Conservation (phyloP, 106 monocot genomes). For the Acorus gramineus region DNA sequence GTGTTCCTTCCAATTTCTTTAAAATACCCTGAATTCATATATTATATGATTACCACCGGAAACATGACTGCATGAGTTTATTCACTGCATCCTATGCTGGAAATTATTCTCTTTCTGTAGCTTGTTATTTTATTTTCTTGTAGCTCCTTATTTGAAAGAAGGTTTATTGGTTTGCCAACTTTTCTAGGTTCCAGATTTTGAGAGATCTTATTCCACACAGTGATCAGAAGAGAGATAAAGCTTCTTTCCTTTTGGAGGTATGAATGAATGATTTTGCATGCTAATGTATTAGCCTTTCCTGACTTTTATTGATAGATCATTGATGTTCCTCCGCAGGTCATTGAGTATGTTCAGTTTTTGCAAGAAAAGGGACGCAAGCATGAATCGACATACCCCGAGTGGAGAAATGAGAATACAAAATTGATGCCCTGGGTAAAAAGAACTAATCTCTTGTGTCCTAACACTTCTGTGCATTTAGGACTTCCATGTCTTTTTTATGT, state of each 20-base stretch:
- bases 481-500: background rate
- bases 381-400: constrained; percentile 36
- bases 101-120: background rate
- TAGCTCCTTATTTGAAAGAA: constrained; percentile 1
- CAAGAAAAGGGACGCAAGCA: constrained; percentile 46
- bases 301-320: background rate
- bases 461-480: too few relatives aligned
- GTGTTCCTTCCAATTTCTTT: too few relatives aligned
- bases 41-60: too few relatives aligned
- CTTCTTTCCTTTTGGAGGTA: constrained; percentile 16
- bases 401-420: constrained; percentile 37
- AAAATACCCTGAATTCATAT: too few relatives aligned
- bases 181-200: constrained; percentile 46
- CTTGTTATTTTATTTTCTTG: background rate
- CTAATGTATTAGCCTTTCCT: background rate
- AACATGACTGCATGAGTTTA: too few relatives aligned
- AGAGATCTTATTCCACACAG: constrained; percentile 36
- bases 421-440: constrained; percentile 45
- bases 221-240: constrained; percentile 37
- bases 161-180: too few relatives aligned
- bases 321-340: constrained; percentile 26
- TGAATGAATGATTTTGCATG: too few relatives aligned
- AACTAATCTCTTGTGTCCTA: too few relatives aligned
- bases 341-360: constrained; percentile 56
- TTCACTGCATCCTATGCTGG: too few relatives aligned